Conservation (phyloP, 2,329 filamentous ascomycete species). For the Colletotrichum sublineola region DNA sequence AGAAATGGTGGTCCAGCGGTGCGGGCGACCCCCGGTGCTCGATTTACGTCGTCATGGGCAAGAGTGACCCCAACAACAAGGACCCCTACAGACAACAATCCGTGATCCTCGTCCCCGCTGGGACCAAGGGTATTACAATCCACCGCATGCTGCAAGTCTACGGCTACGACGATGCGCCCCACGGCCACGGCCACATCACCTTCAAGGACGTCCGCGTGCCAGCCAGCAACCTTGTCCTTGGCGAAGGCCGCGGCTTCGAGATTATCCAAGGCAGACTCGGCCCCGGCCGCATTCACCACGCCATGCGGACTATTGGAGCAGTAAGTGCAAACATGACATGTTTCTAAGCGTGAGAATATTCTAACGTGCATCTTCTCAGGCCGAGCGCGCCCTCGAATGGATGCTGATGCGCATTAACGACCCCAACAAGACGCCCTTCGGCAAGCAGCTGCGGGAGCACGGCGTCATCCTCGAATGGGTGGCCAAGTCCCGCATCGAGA, state of each 20-base stretch:
- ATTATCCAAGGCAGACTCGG: conserved; percentile 98
- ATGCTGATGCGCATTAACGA: conserved; percentile 96
- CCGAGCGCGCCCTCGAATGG: conserved; percentile 93
- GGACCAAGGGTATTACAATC: conserved; percentile 88
- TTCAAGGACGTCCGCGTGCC: conserved; percentile 94
- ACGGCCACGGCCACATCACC: conserved; percentile 93
- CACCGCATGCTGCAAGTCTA: conserved; percentile 95
- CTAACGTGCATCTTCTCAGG: conserved; percentile 55
- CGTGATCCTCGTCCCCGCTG: conserved; percentile 87
- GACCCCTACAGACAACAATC: conserved; percentile 92
- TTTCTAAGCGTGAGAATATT: background rate
- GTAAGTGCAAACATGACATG: conserved; percentile 58
- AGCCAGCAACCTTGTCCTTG: conserved; percentile 85
- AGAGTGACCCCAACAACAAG: conserved; percentile 81
- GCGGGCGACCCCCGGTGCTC: conserved; percentile 93
- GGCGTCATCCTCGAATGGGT: conserved; percentile 97
- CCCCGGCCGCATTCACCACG: conserved; percentile 96
- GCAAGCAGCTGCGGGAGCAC: conserved; percentile 87
- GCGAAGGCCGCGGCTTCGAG: conserved; percentile 94
- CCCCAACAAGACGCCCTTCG: conserved; percentile 89
- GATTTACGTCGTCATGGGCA: conserved; percentile 97
- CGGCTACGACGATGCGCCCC: conserved; percentile 97
- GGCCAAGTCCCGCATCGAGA: conserved; percentile 91
- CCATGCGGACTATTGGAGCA: conserved; percentile 93
- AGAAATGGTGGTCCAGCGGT: conserved; percentile 99